A percentile compares a stretch with the other conserved stretches of the same genome.
Conservation (phyloP, 1,284 basidiomycete species). For the Volvariella surrecta region DNA sequence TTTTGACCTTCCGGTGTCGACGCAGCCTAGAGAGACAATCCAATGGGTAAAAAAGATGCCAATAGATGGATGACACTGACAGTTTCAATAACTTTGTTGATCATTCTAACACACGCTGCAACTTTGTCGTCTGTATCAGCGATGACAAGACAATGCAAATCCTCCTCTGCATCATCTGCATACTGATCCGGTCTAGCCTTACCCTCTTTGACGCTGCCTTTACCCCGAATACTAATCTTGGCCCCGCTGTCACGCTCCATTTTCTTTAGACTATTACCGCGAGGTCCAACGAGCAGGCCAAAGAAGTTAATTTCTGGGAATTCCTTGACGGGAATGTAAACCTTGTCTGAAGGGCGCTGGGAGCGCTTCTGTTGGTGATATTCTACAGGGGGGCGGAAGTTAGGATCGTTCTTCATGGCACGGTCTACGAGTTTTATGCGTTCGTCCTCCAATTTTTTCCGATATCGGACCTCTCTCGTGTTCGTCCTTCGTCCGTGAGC, state of each 20-base stretch:
- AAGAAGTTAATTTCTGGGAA: constrained; percentile 99
- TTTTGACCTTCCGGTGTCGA: constrained; percentile 99
- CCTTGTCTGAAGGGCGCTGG: constrained; percentile 91
- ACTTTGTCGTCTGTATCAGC: constrained; percentile 93
- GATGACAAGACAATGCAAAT: constrained; percentile 96
- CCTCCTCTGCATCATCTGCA: constrained; percentile 96
- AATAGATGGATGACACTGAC: constrained; percentile 38
- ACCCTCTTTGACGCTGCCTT: constrained; percentile 98
- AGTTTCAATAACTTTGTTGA: constrained; percentile 98
- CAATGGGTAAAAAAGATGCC: constrained; percentile 8
- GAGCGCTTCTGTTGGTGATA: constrained; percentile 92
- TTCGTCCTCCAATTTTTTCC: constrained; percentile 97
- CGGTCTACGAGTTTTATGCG: constrained; percentile 89
- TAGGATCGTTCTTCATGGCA: constrained; percentile 96
- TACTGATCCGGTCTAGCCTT: constrained; percentile 91
- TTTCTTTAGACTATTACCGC: constrained; percentile 98
- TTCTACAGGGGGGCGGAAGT: constrained; percentile 93
- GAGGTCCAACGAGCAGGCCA: constrained; percentile 94
- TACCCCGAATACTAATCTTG: constrained; percentile 97
- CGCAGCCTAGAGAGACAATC: constrained; percentile 79
- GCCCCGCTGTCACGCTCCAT: constrained; percentile 99
- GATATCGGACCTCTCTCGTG: constrained; percentile 96
- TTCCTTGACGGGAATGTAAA: constrained; percentile 99
- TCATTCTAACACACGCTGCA: constrained; percentile 83
- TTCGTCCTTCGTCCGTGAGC: constrained; percentile 95